Conservation (phyloP, 345 rosid genomes). For the Brassica juncea region DNA sequence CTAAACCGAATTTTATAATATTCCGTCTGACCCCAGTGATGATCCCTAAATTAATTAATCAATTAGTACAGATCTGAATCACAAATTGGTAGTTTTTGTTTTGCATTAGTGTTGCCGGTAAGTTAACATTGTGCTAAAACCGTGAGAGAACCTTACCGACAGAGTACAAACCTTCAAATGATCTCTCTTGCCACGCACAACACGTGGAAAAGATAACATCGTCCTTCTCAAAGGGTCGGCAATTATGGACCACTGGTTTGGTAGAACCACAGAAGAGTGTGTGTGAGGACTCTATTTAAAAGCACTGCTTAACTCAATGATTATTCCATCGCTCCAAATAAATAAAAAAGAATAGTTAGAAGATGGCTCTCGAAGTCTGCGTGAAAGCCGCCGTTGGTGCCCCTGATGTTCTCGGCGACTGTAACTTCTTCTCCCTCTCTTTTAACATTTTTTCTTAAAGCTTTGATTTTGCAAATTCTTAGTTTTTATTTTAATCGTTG, state of each 20-base stretch:
- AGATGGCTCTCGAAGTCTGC: constrained; percentile 80
- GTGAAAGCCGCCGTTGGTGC: constrained; percentile 86
- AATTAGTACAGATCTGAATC: too few relatives aligned
- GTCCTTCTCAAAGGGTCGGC: neutral
- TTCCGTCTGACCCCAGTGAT: too few relatives aligned
- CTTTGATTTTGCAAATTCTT: neutral
- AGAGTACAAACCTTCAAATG: neutral
- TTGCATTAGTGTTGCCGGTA: neutral
- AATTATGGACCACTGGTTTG: constrained; percentile 8
- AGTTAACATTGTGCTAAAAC: neutral
- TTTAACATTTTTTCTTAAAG: neutral
- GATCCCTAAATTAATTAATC: too few relatives aligned
- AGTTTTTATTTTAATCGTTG: neutral
- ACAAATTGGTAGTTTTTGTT: neutral
- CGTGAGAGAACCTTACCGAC: neutral
- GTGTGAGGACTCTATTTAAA: neutral
- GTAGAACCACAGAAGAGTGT: neutral
- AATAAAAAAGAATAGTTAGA: neutral
- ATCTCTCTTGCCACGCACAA: neutral
- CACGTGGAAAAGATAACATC: neutral
- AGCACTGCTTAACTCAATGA: constrained; percentile 5
- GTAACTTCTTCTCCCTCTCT: constrained; percentile 39
- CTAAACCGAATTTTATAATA: neutral
- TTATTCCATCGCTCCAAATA: constrained; percentile 3
- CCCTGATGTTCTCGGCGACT: constrained; percentile 73